Evolutionary conservation across 768 basidiomycete genomes (phyloP), one percentile per base, ranked within the genome.

Genomic region (Termitomyces sp.): DNA sequence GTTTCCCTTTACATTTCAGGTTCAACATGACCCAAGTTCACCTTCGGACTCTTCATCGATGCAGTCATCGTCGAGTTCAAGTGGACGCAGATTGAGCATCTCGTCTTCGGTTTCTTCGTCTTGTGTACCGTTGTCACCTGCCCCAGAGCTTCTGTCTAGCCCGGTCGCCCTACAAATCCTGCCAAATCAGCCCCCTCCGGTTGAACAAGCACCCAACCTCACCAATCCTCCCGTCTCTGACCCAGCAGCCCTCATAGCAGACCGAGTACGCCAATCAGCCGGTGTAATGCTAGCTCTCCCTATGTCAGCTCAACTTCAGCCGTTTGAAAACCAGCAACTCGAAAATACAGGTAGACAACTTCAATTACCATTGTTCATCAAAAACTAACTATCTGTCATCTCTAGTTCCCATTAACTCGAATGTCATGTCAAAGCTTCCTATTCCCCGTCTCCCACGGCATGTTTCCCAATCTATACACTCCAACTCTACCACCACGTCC

Each of bases 81-180:
- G 67, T 39, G 66, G 32, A 6, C 59, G 81, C 7, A 73, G 82
- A 36, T 68, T 83, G 5, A 85, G 83, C 63, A 64, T 83, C 10
- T 78, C 79, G 0, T 85, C 84, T 0, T 78, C 77, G 0, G 78
- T 79, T 1, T 77, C 82, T 12, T 80, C 81, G 3, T 82, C 83
- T 12, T 81, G 77, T 15, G 79, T 76, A 0, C 82, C 82, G 0
- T 66, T 81, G 12, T 82, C 82, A 1, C 78, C 84, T 0, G 64
- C 75, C 7, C 68, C 77, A 15, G 78, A 83, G 29, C 70, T 72
- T 1, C 47, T 62, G 0, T 65, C 71, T 0, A 66, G 64, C 48
- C 64, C 73, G 18, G 60, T 56, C 43, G 41, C 61, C 1, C 63
- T 65, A 0, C 66, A 0, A 69, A 67, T 59, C 18, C 3, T 40